Evolutionary conservation across 1,284 basidiomycete species (phyloP).

Genomic region (Sparassis latifolia): DNA sequence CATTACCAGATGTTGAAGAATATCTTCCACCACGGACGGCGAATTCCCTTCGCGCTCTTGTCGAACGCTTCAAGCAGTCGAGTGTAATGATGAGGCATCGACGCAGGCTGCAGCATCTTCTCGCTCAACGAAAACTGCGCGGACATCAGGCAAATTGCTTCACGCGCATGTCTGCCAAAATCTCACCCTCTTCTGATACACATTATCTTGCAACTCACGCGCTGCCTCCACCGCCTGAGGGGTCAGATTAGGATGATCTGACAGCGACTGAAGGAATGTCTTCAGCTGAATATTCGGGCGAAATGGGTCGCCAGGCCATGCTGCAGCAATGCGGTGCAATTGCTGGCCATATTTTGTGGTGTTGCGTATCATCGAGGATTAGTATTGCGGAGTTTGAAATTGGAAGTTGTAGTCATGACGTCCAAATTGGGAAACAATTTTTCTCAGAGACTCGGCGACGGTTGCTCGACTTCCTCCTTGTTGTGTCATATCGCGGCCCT

Average conservation of each 20-base stretch:
- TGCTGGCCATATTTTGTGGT: constrained; percentile 35
- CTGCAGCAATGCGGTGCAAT: constrained; percentile 43
- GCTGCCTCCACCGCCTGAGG: constrained; percentile 51
- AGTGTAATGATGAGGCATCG: constrained; percentile 64
- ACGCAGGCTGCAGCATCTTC: constrained; percentile 57
- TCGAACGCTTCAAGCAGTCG: constrained; percentile 65
- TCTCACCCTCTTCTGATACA: constrained; percentile 48
- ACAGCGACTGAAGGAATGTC: constrained; percentile 54
- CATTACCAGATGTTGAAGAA: constrained; percentile 69
- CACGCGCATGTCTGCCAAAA: too few relatives aligned
- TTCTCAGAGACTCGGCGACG: too few relatives aligned
- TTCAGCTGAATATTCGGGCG: constrained; percentile 67
- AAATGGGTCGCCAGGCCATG: constrained; percentile 66
- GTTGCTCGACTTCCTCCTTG: too few relatives aligned
- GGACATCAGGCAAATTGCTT: neutral
- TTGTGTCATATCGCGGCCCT: too few relatives aligned
- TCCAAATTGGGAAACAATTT: constrained; percentile 1
- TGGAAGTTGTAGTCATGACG: neutral
- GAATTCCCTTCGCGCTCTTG: constrained; percentile 67
- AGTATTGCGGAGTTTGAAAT: constrained; percentile 4
- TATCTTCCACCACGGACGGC: constrained; percentile 73
- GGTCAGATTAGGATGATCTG: constrained; percentile 61
- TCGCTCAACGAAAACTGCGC: constrained; percentile 57
- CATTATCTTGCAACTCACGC: constrained; percentile 45
- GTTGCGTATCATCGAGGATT: constrained; percentile 17